phyloP scores from a whole-genome alignment of 2,329 filamentous ascomycete genomes.

The Aciculosporium take region DNA sequence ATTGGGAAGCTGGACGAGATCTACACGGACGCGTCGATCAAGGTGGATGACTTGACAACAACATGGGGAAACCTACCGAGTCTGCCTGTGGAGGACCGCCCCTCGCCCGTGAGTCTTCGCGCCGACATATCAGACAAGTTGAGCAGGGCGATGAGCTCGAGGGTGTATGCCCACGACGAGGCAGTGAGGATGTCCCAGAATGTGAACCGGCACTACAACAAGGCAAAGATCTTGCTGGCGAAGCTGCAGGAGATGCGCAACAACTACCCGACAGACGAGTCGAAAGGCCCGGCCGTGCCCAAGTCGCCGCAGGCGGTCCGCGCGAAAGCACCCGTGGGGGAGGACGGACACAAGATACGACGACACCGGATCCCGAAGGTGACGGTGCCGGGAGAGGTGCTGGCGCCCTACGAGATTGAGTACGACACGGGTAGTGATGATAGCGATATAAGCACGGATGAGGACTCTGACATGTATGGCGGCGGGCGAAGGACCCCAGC shows the following conservation, averaged over 20 bases:
- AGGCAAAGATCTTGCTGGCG: constrained; percentile 41
- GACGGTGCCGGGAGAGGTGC: constrained; percentile 51
- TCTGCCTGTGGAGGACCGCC: constrained; percentile 31
- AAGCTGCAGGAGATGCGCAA: constrained; percentile 47
- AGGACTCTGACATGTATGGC: constrained; percentile 29
- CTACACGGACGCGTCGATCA: constrained; percentile 40
- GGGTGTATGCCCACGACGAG: constrained; percentile 46
- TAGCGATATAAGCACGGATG: constrained; percentile 38
- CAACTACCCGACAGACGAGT: constrained; percentile 41
- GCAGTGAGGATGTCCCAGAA: constrained; percentile 50
- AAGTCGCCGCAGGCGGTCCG: constrained; percentile 41
- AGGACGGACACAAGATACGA: constrained; percentile 31
- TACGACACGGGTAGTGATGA: constrained; percentile 43
- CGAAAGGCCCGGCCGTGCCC: constrained; percentile 34
- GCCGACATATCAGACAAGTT: constrained; percentile 46
- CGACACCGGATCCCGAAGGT: constrained; percentile 40
- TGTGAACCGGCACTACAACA: constrained; percentile 46
- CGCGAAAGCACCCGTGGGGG: constrained; percentile 31
- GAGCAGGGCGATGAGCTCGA: constrained; percentile 38
- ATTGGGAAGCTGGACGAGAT: constrained; percentile 49
- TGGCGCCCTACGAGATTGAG: constrained; percentile 50
- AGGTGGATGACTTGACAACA: constrained; percentile 41
- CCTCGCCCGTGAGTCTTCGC: constrained; percentile 36
- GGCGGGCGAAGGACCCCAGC: constrained; percentile 22
- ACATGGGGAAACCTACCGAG: constrained; percentile 42